Evolutionary conservation across 2,329 filamentous ascomycete genomes (phyloP).

Genomic region (Cladophialophora immunda): DNA sequence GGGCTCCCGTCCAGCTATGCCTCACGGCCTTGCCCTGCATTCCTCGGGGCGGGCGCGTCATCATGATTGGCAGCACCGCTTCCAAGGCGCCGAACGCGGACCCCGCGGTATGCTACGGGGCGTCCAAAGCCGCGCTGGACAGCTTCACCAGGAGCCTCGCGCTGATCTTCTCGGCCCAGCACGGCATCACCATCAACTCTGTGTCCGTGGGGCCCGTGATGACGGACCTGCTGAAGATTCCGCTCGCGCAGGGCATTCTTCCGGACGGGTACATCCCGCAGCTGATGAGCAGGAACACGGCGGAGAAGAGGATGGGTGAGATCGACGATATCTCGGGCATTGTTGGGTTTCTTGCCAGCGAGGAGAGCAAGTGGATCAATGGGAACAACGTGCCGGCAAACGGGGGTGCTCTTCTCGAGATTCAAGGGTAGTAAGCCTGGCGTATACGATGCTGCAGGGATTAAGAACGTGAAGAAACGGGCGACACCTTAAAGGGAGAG

Average conservation of each 20-base stretch:
- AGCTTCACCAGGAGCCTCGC: constrained; percentile 20
- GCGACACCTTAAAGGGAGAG: background rate
- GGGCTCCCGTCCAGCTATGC: constrained; percentile 21
- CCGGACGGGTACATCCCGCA: background rate
- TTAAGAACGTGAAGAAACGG: background rate
- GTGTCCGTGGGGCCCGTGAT: constrained; percentile 14
- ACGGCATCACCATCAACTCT: constrained; percentile 28
- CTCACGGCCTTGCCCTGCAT: constrained; percentile 16
- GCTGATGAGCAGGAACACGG: constrained; percentile 9
- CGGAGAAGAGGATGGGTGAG: constrained; percentile 14
- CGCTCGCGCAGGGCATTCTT: constrained; percentile 12
- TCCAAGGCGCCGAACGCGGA: constrained; percentile 15
- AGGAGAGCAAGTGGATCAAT: constrained; percentile 26
- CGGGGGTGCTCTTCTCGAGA: constrained; percentile 21
- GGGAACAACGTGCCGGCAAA: constrained; percentile 22
- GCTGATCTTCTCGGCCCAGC: constrained; percentile 8
- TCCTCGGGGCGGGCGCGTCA: constrained; percentile 19
- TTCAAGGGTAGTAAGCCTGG: constrained; percentile 6
- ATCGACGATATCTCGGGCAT: constrained; percentile 22
- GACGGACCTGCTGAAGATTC: constrained; percentile 10
- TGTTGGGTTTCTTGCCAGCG: constrained; percentile 21
- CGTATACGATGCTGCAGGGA: background rate
- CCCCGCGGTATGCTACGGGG: constrained; percentile 17
- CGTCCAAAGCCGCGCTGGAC: constrained; percentile 25
- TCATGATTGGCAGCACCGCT: constrained; percentile 15